Conservation (phyloP, 1,284 basidiomycete species). For the Leccinum solheimii region DNA sequence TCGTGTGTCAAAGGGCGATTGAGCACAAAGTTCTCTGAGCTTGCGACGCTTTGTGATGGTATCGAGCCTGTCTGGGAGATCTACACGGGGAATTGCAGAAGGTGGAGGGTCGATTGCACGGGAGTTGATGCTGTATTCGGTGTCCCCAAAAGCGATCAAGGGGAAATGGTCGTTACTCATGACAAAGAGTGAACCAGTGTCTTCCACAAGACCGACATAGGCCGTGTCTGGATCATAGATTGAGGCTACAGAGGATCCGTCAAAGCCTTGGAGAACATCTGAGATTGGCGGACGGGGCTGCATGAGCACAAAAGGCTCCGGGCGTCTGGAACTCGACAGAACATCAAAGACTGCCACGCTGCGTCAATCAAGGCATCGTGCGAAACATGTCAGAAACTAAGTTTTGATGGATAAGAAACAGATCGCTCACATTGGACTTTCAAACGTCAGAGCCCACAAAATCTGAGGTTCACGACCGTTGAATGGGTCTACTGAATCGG, state of each 20-base stretch:
- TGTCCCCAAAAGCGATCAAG: constrained; percentile 67
- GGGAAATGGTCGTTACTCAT: constrained; percentile 76
- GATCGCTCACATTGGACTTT: constrained; percentile 30
- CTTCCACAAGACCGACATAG: constrained; percentile 73
- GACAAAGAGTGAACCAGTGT: constrained; percentile 72
- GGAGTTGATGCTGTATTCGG: constrained; percentile 34
- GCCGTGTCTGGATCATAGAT: constrained; percentile 56
- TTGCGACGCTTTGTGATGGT: constrained; percentile 44
- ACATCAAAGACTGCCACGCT: constrained; percentile 84
- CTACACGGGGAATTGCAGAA: constrained; percentile 25
- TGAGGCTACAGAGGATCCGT: constrained; percentile 38
- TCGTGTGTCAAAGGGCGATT: constrained; percentile 46
- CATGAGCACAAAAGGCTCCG: constrained; percentile 70
- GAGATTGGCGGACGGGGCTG: constrained; percentile 74
- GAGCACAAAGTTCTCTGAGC: constrained; percentile 36
- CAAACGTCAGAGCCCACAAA: constrained; percentile 44
- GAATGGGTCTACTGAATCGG: constrained; percentile 26
- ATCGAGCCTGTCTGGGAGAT: constrained; percentile 46
- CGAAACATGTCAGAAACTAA: constrained; percentile 7
- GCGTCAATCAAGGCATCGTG: background rate
- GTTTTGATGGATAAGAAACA: background rate
- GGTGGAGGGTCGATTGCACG: constrained; percentile 41
- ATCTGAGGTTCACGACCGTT: constrained; percentile 40
- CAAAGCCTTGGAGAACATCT: constrained; percentile 50
- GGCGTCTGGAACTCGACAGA: constrained; percentile 46